Base-by-base conservation (phyloP, 2,329 filamentous ascomycete genomes). In the Fusarium sp. region DNA sequence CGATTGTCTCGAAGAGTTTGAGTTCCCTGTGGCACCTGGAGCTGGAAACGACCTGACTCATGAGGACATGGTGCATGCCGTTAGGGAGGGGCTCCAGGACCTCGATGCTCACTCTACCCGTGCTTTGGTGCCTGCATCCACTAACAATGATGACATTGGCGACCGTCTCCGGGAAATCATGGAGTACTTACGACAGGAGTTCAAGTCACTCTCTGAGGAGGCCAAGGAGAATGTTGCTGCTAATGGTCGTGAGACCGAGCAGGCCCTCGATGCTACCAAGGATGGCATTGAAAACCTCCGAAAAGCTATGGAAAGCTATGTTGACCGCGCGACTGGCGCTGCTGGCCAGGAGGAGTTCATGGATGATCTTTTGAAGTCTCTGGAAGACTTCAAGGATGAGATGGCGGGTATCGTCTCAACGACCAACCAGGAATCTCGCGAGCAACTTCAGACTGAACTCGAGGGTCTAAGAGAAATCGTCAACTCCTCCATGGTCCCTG, bases 1-100 rank as follows among this genome's bases (percentile, higher is more conserved):
- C 25, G 93, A 97, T 77, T 96, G 92, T 65, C 82, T 98, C 6
- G 92, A 96, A 70, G 92, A 93, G 68, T 92, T 96, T 68, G 92
- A 94, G 73, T 92, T 92, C 68, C 90, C 90, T 2, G 82, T 89
- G 22, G 85, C 88, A 5, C 83, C 86, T 2, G 85, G 86, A 14
- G 84, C 85, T 27, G 82, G 83, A 9, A 80, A 79, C n/a, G 77
- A 80, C 15, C 76, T 90, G 32, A 87, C 85, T 1, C 82, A 84
- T 39, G 85, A 90, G 25, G 88, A 91, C 63, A 85, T 92, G 79
- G 76, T 90, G 22, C 82, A 88, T 58, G 88, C 89, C 41, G 86
- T 91, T 49, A 87, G 84, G 70, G 83, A 90, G 71, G 87, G 87
- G 10, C 81, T 90, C 4, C 78, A 82, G 51, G 80, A 78, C 5